Evolutionary conservation across 2,329 filamentous ascomycete species (phyloP), one percentile per base, ranked within the genome.

Genomic region (Neofusicoccum parvum): DNA sequence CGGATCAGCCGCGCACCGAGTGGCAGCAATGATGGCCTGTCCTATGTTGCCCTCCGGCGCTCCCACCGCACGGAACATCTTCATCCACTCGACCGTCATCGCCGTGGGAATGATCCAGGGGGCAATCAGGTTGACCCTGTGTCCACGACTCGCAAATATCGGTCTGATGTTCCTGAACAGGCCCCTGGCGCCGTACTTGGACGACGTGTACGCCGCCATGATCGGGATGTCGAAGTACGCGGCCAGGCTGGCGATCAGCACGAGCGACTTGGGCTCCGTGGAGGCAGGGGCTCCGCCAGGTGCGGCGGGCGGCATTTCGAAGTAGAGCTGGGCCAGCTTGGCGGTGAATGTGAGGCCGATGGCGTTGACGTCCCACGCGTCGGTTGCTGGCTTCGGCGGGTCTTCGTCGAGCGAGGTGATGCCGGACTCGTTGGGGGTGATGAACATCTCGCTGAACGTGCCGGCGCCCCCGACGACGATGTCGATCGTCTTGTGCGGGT

Each of bases 381-480:
- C 63, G 36, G 68, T 70, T 1, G 67, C 62, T 36, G 72, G 71
- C 37, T 69, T 56, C 17, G 72, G 67, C 4, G 71, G 71, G 11
- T 69, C 46, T 4, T 53, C 58, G 20, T 71, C 66, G 9, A 71
- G 49, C 3, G 67, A 66, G 15, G 37, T 17, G 10, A 51, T 41
- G 9, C 46, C 54, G 1, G 53, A 36, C 23, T 23, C 23, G 23
- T 23, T 23, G 23, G 72, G 72, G 17, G 71, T 67, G 64, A 74
- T 66, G 14, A 75, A 62, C 14, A 70, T 72, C 36, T 73, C 68
- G 1, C 68, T 67, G 43, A 72, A 65, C 7, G 75, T 68, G 32
- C 75, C 76, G 2, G 76, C 75, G 17, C 69, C 70, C 4, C 74
- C 69, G 3, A 77, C 68, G 2, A 75, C 73, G 15, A 76, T 54